Conservation (phyloP, 148 eudicot genomes). For the Diospyros kaki region DNA sequence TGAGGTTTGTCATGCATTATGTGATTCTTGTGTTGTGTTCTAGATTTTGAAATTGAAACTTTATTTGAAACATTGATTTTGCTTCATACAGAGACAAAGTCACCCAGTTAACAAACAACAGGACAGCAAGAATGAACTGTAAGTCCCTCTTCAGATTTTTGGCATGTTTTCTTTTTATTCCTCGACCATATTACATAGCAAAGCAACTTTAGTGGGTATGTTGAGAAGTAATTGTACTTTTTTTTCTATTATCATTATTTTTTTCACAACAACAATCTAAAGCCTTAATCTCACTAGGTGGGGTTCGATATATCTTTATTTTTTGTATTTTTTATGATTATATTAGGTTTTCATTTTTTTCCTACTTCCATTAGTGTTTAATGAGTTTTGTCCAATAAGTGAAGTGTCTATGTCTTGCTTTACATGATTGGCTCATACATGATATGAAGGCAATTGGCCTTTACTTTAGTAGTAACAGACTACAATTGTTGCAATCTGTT, state of each 20-base stretch:
- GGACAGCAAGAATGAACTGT: slow-evolving; percentile 16
- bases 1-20: slow-evolving; percentile 26
- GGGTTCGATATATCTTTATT: no score
- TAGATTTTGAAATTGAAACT: background rate
- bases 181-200: background rate
- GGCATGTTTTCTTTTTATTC: background rate
- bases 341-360: background rate
- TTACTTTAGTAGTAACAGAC: background rate
- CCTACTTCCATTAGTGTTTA: background rate
- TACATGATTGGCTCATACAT: no score
- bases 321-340: no score
- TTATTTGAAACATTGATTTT: background rate
- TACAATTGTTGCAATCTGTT: background rate
- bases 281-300: no score
- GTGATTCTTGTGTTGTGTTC: background rate
- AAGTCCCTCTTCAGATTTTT: background rate
- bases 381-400: background rate
- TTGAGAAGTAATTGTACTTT: background rate
- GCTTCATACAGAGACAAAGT: slow-evolving; percentile 15
- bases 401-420: no score
- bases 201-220: background rate
- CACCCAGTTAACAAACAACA: slow-evolving; percentile 2
- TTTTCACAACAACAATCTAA: background rate
- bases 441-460: background rate
- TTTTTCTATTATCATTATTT: background rate